Percentiles rank a stretch among this genome's conserved stretches.
These are phyloP conservation scores for Artomyces pyxidatus DNA, from an alignment of 768 basidiomycete genomes.

Conservation along the genomic window DNA sequence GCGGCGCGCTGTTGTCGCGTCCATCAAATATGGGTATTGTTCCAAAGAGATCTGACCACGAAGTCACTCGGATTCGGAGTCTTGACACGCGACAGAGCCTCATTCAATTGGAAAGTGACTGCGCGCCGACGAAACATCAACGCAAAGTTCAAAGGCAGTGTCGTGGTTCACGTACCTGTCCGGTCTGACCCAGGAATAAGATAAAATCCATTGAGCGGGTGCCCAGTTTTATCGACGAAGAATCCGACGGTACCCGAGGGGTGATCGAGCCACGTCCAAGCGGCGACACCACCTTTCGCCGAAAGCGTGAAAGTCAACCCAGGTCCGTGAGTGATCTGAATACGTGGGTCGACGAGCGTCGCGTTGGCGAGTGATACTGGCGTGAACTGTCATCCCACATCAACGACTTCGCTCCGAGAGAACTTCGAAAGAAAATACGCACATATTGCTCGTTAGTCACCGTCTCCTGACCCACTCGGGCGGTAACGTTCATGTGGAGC, in stretches of 20 bases:
- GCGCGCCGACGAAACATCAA: not conserved
- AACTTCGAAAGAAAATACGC: slow-evolving; percentile 16
- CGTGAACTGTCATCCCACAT: slow-evolving; percentile 29
- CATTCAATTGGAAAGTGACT: slow-evolving; percentile 37
- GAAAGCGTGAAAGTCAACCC: slow-evolving; percentile 43
- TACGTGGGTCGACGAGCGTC: slow-evolving; percentile 40
- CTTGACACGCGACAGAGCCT: slow-evolving; percentile 33
- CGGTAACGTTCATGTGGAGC: slow-evolving; percentile 42
- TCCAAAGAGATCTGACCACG: slow-evolving; percentile 44
- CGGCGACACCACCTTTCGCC: slow-evolving; percentile 44
- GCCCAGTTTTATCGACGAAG: slow-evolving; percentile 35
- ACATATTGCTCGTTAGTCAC: slow-evolving; percentile 47
- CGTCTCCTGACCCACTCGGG: slow-evolving; percentile 30
- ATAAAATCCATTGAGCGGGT: slow-evolving; percentile 45
- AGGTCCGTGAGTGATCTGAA: slow-evolving; percentile 24
- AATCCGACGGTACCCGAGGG: slow-evolving; percentile 45
- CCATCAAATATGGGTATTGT: slow-evolving; percentile 33
- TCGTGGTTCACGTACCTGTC: slow-evolving; percentile 32
- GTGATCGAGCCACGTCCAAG: slow-evolving; percentile 56
- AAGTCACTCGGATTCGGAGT: slow-evolving; percentile 31
- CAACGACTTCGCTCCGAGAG: slow-evolving; percentile 2
- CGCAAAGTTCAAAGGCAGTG: not conserved
- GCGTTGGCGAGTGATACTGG: slow-evolving; percentile 40
- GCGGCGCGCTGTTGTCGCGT: too few species aligned
- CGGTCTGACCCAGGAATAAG: slow-evolving; percentile 45